Evolutionary conservation across 441 rosid species (phyloP).

Genomic region (Syzygium malaccense): DNA sequence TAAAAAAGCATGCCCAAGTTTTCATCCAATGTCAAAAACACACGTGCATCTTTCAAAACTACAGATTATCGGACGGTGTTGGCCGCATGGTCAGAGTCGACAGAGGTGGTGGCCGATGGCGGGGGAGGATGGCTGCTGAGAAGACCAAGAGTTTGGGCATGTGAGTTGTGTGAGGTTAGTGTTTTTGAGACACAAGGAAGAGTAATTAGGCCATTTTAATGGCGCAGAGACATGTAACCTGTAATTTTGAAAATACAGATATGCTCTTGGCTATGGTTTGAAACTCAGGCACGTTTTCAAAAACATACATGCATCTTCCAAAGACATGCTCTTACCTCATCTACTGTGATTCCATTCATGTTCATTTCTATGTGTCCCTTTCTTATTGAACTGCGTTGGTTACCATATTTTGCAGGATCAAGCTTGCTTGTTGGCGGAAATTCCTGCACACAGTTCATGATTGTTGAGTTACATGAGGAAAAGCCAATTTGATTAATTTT

Average conservation of each 20-base stretch:
- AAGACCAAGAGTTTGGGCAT: background rate
- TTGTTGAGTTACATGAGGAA: background rate
- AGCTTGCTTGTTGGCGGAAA: conserved; percentile 72
- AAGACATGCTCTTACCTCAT: conserved; percentile 29
- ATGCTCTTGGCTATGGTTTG: background rate
- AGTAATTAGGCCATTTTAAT: no score
- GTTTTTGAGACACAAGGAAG: background rate
- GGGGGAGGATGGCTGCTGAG: background rate
- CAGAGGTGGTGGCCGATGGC: background rate
- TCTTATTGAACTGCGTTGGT: conserved; percentile 12
- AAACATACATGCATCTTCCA: no score
- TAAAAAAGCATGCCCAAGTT: background rate
- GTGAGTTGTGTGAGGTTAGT: background rate
- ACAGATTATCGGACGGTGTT: background rate
- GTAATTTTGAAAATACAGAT: background rate
- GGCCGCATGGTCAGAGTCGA: background rate
- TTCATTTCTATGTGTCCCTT: conserved; percentile 33
- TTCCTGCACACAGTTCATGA: conserved; percentile 24
- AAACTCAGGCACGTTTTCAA: background rate
- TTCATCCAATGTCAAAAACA: background rate
- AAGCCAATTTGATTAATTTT: background rate
- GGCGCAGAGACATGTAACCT: background rate
- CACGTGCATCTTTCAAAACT: background rate
- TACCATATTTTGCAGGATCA: conserved; percentile 43
- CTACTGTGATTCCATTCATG: conserved; percentile 39